Conservation (phyloP, 1,284 basidiomycete genomes). For the Cryptococcus sp. region DNA sequence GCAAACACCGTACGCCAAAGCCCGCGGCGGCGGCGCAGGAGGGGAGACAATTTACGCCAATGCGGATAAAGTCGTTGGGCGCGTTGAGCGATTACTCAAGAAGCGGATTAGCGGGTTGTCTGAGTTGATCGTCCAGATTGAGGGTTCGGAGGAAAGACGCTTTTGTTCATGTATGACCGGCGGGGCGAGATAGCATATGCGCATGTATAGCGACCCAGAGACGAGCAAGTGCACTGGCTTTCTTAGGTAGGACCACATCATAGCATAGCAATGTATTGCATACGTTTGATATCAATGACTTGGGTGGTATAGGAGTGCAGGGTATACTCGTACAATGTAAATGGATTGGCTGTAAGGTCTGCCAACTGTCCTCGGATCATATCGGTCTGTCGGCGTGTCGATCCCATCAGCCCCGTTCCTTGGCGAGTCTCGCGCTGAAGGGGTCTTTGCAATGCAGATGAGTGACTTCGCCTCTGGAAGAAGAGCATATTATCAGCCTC, state of each 20-base stretch:
- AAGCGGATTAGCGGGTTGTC: slow-evolving; percentile 73
- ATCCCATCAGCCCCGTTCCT: slow-evolving; percentile 20
- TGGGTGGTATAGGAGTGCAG: not conserved
- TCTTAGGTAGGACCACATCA: no score
- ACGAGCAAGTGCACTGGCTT: no score
- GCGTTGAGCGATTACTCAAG: slow-evolving; percentile 71
- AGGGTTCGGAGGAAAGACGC: slow-evolving; percentile 46
- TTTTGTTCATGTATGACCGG: slow-evolving; percentile 62
- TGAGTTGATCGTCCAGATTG: slow-evolving; percentile 85
- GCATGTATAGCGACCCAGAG: no score
- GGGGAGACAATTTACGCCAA: slow-evolving; percentile 60
- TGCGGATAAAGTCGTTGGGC: slow-evolving; percentile 70
- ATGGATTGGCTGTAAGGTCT: not conserved
- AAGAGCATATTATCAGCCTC: not conserved
- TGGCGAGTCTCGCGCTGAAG: slow-evolving; percentile 59
- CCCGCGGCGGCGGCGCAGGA: not conserved
- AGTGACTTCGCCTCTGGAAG: slow-evolving; percentile 79
- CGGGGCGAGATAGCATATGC: slow-evolving; percentile 49
- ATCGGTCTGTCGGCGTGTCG: slow-evolving; percentile 1
- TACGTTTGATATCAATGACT: slow-evolving; percentile 57
- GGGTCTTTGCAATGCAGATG: slow-evolving; percentile 89
- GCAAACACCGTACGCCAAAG: slow-evolving; percentile 11
- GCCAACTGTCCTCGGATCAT: no score
- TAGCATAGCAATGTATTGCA: slow-evolving; percentile 58
- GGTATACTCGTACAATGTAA: not conserved